Evolutionary conservation across 768 basidiomycete genomes (phyloP).

Genomic region (Dentipellis sp.): DNA sequence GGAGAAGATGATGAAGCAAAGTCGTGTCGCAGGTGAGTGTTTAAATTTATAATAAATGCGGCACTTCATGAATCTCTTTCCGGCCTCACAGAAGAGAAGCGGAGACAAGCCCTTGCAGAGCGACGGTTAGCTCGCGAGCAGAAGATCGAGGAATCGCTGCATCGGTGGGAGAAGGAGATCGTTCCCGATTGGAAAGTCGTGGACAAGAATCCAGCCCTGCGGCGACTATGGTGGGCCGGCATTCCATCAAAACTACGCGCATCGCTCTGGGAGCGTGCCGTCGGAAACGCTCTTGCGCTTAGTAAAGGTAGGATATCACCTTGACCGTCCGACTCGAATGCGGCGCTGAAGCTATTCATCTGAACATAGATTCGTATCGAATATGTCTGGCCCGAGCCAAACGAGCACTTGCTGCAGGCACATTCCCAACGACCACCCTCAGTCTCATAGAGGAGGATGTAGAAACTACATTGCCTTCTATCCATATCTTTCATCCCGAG

Average conservation of each 20-base stretch:
- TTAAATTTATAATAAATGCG: background rate
- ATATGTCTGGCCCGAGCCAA: constrained; percentile 66
- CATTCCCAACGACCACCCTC: constrained; percentile 58
- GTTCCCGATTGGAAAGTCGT: constrained; percentile 79
- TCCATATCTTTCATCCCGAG: constrained; percentile 74
- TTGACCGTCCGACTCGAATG: constrained; percentile 1
- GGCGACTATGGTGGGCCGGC: constrained; percentile 81
- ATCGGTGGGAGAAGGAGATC: constrained; percentile 71
- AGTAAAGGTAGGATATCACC: constrained; percentile 51
- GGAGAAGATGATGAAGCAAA: constrained; percentile 82
- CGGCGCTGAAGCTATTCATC: background rate
- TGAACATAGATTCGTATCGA: constrained; percentile 56
- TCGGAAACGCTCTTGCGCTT: constrained; percentile 74
- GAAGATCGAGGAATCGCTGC: constrained; percentile 59
- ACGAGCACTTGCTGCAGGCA: constrained; percentile 52
- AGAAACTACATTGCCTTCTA: constrained; percentile 55
- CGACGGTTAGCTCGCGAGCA: constrained; percentile 56
- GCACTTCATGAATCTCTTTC: background rate
- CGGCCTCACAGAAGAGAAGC: constrained; percentile 52
- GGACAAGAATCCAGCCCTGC: constrained; percentile 50
- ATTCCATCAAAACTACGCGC: constrained; percentile 78
- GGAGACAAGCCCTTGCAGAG: constrained; percentile 51
- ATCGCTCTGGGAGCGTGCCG: constrained; percentile 75
- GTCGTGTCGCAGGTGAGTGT: constrained; percentile 58
- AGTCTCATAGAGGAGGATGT: constrained; percentile 70